Evolutionary conservation across 2,329 filamentous ascomycete species (phyloP).

Genomic region (Sclerotinia trifoliorum): DNA sequence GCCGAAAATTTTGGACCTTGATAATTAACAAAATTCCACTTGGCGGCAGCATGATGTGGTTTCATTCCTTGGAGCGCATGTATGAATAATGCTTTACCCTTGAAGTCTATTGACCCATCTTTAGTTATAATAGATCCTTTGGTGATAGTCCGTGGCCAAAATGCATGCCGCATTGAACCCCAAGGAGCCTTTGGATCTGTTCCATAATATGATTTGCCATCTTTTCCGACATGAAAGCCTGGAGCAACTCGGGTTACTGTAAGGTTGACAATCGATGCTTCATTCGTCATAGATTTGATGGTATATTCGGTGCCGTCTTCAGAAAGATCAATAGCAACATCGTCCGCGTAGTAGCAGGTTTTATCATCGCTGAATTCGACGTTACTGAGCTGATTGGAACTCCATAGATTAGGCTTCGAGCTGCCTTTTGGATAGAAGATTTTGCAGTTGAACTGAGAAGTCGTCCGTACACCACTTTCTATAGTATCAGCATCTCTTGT

Average conservation of each 20-base stretch:
- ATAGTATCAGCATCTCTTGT: slow-evolving; percentile 32
- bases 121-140: slow-evolving; percentile 84
- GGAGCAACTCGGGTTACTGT: slow-evolving; percentile 74
- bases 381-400: slow-evolving; percentile 74
- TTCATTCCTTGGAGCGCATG: slow-evolving; percentile 98
- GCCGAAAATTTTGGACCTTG: slow-evolving; percentile 85
- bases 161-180: slow-evolving; percentile 88
- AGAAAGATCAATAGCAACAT: slow-evolving; percentile 80
- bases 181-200: slow-evolving; percentile 84
- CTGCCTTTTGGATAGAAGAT: slow-evolving; percentile 72
- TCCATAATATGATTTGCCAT: slow-evolving; percentile 81
- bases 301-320: slow-evolving; percentile 79
- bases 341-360: slow-evolving; percentile 80
- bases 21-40: slow-evolving; percentile 93
- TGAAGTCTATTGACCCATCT: slow-evolving; percentile 77
- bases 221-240: slow-evolving; percentile 79
- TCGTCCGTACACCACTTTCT: slow-evolving; percentile 79
- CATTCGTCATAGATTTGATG: slow-evolving; percentile 87
- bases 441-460: slow-evolving; percentile 92
- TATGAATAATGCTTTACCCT: slow-evolving; percentile 74
- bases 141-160: slow-evolving; percentile 85
- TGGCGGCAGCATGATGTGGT: slow-evolving; percentile 88
- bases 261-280: slow-evolving; percentile 78
- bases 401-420: slow-evolving; percentile 77
- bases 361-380: slow-evolving; percentile 82